These are phyloP conservation scores for Colletotrichum tofieldiae DNA, from an alignment of 2,329 filamentous ascomycete genomes.

Conservation along the genomic window DNA sequence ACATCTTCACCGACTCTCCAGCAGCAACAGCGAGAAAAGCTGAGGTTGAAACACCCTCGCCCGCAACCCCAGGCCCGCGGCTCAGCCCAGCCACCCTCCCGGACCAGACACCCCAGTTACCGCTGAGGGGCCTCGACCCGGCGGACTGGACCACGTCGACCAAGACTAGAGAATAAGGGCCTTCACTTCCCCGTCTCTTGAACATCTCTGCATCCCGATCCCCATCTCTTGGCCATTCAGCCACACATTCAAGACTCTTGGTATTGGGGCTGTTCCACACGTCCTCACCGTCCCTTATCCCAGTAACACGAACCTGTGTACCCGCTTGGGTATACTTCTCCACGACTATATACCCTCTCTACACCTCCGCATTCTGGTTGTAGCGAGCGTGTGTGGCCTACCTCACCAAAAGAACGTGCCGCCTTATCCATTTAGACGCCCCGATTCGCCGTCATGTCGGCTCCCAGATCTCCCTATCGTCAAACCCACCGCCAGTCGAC, in stretches of 20 bases:
- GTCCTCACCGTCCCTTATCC: constrained; percentile 18
- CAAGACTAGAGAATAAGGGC: constrained; percentile 26
- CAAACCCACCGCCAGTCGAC: constrained; percentile 35
- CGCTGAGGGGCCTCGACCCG: constrained; percentile 6
- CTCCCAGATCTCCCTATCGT: constrained; percentile 38
- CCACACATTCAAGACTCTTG: constrained; percentile 8
- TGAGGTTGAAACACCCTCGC: constrained; percentile 40
- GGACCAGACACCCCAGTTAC: constrained; percentile 12
- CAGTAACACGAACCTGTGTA: constrained; percentile 3
- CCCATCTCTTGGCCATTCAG: background rate
- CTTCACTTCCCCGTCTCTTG: constrained; percentile 23
- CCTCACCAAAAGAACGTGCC: background rate
- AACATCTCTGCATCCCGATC: background rate
- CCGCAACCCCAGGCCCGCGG: constrained; percentile 25
- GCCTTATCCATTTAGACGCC: background rate
- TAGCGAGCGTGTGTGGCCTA: background rate
- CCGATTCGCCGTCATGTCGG: constrained; percentile 33
- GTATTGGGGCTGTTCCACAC: constrained; percentile 28
- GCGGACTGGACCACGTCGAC: constrained; percentile 23
- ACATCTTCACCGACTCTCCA: background rate
- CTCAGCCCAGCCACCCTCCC: constrained; percentile 17
- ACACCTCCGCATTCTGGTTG: background rate
- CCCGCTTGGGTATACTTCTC: constrained; percentile 9
- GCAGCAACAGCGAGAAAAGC: constrained; percentile 5
- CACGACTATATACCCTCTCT: background rate